Base-by-base conservation (phyloP, 1,284 basidiomycete genomes). In the Heterobasidion parviporum region DNA sequence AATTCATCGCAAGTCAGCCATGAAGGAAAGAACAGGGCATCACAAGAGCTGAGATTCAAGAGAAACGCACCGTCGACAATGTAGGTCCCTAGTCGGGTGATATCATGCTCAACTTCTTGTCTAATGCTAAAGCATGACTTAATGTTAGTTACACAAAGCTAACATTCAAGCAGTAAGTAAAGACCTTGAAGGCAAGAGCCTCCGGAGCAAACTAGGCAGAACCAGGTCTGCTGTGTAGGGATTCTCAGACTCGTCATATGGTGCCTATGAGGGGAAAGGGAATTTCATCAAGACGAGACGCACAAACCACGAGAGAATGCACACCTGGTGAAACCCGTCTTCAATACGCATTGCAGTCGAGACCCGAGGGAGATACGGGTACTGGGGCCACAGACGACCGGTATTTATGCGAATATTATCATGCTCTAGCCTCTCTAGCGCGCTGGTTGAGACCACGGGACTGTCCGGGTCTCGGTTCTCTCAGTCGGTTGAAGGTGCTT, bases 241-340 rank as follows among this genome's bases (percentile, higher is more conserved):
- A 63, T 86, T 80, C n/a, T 74, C 75, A 59, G 85, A 65, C 71
- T 10, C 66, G 64, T 74, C 80, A 54, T 6, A 54, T 16, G 34
- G 2, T n/a, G 3, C 12, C 12, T 34, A n/a, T 16, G 4, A 43
- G 49, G 46, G 8, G 48, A 8, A 34, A 49, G 10, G 54, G 36
- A 26, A 54, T 8, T 26, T 32, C 53, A 8, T 5, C 34, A 14
- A 44, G 15, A 32, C 10, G 45, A 18, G 54, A 48, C 10, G 32
- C n/a, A 56, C 12, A 4, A 26, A 26, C 3, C 26, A 53, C 38
- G 36, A 38, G 14, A 26, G 50, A 48, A 55, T 33, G 65, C 72
- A 52, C 57, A 82, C 84, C 59, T 74, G 74, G 59, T 85, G 83
- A 60, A 85, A 86, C 36, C 85, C 83, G 45, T 85, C 75, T 64